These are phyloP conservation scores for Lentinus tigrinus DNA, from an alignment of 768 basidiomycete genomes.

Conservation along the genomic window DNA sequence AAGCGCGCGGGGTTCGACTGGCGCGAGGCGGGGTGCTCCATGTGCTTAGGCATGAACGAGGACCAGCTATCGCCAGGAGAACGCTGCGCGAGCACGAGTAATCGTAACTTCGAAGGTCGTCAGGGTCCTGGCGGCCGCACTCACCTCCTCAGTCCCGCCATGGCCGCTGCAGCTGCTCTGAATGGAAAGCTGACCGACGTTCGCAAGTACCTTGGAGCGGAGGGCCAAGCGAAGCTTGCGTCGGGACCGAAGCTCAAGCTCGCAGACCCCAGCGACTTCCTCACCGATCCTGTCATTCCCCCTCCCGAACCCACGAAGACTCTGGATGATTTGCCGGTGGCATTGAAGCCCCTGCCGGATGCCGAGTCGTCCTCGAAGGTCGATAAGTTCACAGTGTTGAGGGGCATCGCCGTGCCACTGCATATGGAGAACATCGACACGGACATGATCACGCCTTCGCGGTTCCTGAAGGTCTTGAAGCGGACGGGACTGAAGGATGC, in stretches of 20 bases:
- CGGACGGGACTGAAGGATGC: conserved; percentile 61
- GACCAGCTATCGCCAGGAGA: conserved; percentile 58
- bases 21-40: conserved; percentile 70
- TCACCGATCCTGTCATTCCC: conserved; percentile 57
- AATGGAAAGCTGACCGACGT: conserved; percentile 61
- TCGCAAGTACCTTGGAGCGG: conserved; percentile 45
- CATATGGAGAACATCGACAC: conserved; percentile 60
- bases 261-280: conserved; percentile 70
- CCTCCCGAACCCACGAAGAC: conserved; percentile 35
- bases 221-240: conserved; percentile 26
- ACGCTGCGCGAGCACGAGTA: conserved; percentile 63
- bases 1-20: conserved; percentile 67
- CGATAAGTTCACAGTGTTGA: conserved; percentile 47
- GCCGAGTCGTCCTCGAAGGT: conserved; percentile 30
- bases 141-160: conserved; percentile 63
- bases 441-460: conserved; percentile 67
- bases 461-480: conserved; percentile 66
- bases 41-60: conserved; percentile 73
- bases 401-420: conserved; percentile 54
- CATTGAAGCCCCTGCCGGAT: conserved; percentile 23
- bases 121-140: conserved; percentile 62
- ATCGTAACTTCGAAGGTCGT: conserved; percentile 68
- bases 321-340: neutral
- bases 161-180: conserved; percentile 66
- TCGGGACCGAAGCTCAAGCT: conserved; percentile 59